Conservation (phyloP, 164 flowering plant genomes). For the Magnolia sinica region DNA sequence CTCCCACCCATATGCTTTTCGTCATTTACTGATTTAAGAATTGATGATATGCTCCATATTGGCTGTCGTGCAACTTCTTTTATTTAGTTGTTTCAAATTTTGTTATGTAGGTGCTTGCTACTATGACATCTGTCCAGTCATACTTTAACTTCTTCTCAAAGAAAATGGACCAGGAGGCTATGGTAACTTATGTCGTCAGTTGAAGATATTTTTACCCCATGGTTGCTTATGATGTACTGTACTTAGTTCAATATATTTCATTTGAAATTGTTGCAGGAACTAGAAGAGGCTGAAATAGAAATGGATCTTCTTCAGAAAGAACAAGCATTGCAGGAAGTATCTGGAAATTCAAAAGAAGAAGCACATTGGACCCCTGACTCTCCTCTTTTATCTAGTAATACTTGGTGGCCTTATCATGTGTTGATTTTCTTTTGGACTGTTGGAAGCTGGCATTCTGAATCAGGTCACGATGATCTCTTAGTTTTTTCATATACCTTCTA, state of each 20-base stretch:
- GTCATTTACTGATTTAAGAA: background rate
- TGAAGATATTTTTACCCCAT: background rate
- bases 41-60: background rate
- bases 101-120: constrained; percentile 57
- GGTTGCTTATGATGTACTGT: background rate
- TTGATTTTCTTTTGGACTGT: background rate
- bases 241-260: background rate
- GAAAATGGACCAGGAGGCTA: constrained; percentile 44
- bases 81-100: background rate
- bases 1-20: background rate
- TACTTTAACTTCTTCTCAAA: constrained; percentile 67
- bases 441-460: too few relatives aligned
- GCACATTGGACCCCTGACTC: constrained; percentile 12
- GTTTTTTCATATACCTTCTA: background rate
- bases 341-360: constrained; percentile 27
- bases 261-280: constrained; percentile 42
- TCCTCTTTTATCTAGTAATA: constrained; percentile 37
- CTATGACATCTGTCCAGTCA: constrained; percentile 58
- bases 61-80: background rate
- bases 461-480: background rate
- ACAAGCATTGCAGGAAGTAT: constrained; percentile 30
- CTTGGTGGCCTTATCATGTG: constrained; percentile 2
- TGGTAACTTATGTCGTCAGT: constrained; percentile 38
- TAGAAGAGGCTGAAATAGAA: constrained; percentile 88
- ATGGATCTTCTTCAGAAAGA: constrained; percentile 65